These are phyloP conservation scores for Caloboletus firmus DNA, from an alignment of 1,284 basidiomycete genomes.

Conservation along the genomic window DNA sequence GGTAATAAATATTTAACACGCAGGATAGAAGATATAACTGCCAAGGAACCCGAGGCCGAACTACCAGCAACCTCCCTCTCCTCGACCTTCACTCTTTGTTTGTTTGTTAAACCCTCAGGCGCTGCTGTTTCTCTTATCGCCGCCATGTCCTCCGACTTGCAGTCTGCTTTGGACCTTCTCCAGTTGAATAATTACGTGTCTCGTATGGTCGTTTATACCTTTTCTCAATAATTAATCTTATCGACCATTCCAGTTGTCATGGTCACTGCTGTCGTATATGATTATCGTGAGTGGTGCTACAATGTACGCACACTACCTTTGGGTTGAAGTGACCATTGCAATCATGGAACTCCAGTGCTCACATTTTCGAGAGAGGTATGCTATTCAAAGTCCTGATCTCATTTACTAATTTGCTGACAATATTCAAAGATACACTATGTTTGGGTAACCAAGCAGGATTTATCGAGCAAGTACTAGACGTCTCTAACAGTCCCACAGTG, in stretches of 20 bases:
- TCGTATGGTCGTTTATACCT: not conserved
- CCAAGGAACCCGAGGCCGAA: not conserved
- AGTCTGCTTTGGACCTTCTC: not conserved
- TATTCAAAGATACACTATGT: too few relatives aligned
- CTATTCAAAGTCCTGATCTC: too few relatives aligned
- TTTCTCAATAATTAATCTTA: not conserved
- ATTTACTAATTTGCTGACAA: too few relatives aligned
- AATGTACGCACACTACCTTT: not conserved
- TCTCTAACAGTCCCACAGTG: not conserved
- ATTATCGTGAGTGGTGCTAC: slow-evolving; percentile 14
- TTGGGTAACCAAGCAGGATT: too few relatives aligned
- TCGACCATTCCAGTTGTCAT: not conserved
- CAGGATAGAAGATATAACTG: not conserved
- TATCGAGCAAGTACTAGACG: too few relatives aligned
- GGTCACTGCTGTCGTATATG: slow-evolving; percentile 8
- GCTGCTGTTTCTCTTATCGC: too few relatives aligned
- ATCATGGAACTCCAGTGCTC: not conserved
- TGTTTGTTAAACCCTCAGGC: too few relatives aligned
- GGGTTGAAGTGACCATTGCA: not conserved
- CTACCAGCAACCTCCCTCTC: not conserved
- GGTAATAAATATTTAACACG: not conserved
- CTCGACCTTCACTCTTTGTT: too few relatives aligned
- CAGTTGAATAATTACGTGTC: not conserved
- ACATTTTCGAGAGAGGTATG: slow-evolving; percentile 9
- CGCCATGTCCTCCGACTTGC: too few relatives aligned